Evolutionary conservation across 805 yeast genomes (phyloP).

Genomic region (Candida multigemmis): DNA sequence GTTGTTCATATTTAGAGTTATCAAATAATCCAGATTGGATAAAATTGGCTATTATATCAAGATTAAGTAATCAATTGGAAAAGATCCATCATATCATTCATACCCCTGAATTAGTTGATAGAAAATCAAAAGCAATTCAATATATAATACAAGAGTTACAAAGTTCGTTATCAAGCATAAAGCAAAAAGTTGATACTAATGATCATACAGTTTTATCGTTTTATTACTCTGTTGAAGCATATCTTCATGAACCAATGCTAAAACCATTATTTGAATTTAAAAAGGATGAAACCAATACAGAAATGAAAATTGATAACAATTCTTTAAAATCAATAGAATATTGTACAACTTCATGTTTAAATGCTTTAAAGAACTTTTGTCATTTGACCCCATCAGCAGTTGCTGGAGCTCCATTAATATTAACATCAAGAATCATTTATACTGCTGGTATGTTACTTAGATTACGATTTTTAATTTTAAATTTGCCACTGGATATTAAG

Average conservation of each 20-base stretch:
- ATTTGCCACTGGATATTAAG: constrained; percentile 38
- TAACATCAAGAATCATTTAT: constrained; percentile 49
- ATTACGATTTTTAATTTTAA: constrained; percentile 44
- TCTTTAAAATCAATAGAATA: constrained; percentile 36
- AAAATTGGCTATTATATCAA: constrained; percentile 48
- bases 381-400: constrained; percentile 36
- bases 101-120: constrained; percentile 15
- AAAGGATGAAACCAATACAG: constrained; percentile 6
- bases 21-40: constrained; percentile 21
- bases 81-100: constrained; percentile 46
- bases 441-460: constrained; percentile 57
- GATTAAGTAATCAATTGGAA: constrained; percentile 53
- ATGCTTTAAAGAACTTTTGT: constrained; percentile 40
- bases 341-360: constrained; percentile 47
- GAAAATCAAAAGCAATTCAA: constrained; percentile 17
- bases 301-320: constrained; percentile 10
- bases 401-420: constrained; percentile 48
- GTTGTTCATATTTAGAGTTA: constrained; percentile 40
- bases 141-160: constrained; percentile 43
- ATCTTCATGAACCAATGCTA: constrained; percentile 49
- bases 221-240: constrained; percentile 58
- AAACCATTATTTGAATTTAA: constrained; percentile 10
- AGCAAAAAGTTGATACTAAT: constrained; percentile 23
- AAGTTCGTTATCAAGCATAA: constrained; percentile 31
- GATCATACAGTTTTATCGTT: constrained; percentile 39